phyloP scores from a whole-genome alignment of 805 yeast species.

The Schwanniomyces sp. region DNA sequence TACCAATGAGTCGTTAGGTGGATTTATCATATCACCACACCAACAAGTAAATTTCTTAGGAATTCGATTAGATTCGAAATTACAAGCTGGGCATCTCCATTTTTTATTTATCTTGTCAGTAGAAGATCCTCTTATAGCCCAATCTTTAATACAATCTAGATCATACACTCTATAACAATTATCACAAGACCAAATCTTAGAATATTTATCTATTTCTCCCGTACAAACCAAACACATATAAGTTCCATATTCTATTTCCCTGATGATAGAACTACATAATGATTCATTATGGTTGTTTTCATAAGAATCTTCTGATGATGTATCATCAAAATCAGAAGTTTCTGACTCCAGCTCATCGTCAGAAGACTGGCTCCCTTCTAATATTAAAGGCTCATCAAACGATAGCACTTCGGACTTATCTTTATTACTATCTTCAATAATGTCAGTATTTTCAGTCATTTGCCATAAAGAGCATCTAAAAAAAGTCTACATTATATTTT shows the following conservation, averaged over 20 bases:
- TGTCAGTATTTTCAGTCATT: neutral
- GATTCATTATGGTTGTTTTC: slow-evolving; percentile 7
- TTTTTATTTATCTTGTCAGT: slow-evolving; percentile 51
- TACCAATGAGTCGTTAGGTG: slow-evolving; percentile 52
- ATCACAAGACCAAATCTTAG: slow-evolving; percentile 76
- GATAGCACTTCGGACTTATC: neutral
- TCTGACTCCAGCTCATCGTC: slow-evolving; percentile 1
- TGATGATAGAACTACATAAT: slow-evolving; percentile 41
- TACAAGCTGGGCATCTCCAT: slow-evolving; percentile 91
- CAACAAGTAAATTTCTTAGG: slow-evolving; percentile 73
- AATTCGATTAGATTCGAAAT: slow-evolving; percentile 45
- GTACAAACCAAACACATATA: slow-evolving; percentile 90
- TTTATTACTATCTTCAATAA: neutral
- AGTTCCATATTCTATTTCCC: slow-evolving; percentile 64
- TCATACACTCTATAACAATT: slow-evolving; percentile 84
- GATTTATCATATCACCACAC: slow-evolving; percentile 81
- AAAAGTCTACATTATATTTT: neutral
- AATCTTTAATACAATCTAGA: slow-evolving; percentile 76
- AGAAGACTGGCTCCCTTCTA: neutral
- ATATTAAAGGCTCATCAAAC: neutral
- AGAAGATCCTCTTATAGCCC: slow-evolving; percentile 80
- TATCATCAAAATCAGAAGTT: slow-evolving; percentile 1
- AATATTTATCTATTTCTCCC: slow-evolving; percentile 65
- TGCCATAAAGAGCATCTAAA: neutral
- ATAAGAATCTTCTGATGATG: slow-evolving; percentile 4